These are phyloP conservation scores for Ruellia speciosa DNA, from an alignment of 305 asterid species.

Conservation along the genomic window DNA sequence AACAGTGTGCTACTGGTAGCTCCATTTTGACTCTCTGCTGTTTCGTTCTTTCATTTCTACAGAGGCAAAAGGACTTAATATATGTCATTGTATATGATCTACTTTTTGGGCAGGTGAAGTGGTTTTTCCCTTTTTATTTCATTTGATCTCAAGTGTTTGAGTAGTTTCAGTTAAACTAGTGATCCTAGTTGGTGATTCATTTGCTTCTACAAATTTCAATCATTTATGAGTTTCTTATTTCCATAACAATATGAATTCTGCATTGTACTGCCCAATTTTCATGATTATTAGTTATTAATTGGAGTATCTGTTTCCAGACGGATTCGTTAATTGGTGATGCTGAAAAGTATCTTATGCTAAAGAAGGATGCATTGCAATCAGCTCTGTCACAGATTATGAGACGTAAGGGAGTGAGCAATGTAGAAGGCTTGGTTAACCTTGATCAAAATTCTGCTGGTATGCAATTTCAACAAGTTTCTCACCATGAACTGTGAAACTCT, in stretches of 20 bases:
- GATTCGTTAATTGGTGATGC: slow-evolving; percentile 71
- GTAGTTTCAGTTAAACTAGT: not conserved
- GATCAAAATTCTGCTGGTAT: slow-evolving; percentile 41
- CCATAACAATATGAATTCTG: not conserved
- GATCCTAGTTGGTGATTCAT: slow-evolving; percentile 4
- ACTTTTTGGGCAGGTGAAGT: slow-evolving; percentile 77
- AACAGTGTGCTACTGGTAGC: not conserved
- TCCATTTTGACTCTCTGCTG: not conserved
- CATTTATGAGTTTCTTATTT: not conserved
- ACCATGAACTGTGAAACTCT: slow-evolving; percentile 4
- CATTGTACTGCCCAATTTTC: slow-evolving; percentile 16
- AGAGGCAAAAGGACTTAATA: slow-evolving; percentile 74
- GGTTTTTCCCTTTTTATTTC: not conserved
- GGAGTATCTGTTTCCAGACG: slow-evolving; percentile 34
- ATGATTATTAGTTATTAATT: slow-evolving; percentile 10
- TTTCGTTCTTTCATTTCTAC: slow-evolving; percentile 27
- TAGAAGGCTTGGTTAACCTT: slow-evolving; percentile 54
- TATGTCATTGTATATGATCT: slow-evolving; percentile 65
- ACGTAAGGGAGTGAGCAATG: slow-evolving; percentile 44
- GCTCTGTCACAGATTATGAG: slow-evolving; percentile 50
- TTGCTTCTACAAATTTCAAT: slow-evolving; percentile 5
- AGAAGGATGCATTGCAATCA: slow-evolving; percentile 49
- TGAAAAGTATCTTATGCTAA: slow-evolving; percentile 58
- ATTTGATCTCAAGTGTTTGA: not conserved
- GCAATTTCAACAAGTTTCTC: slow-evolving; percentile 10